Evolutionary conservation across 805 yeast genomes (phyloP).

Genomic region (Wickerhamomyces mucosus): DNA sequence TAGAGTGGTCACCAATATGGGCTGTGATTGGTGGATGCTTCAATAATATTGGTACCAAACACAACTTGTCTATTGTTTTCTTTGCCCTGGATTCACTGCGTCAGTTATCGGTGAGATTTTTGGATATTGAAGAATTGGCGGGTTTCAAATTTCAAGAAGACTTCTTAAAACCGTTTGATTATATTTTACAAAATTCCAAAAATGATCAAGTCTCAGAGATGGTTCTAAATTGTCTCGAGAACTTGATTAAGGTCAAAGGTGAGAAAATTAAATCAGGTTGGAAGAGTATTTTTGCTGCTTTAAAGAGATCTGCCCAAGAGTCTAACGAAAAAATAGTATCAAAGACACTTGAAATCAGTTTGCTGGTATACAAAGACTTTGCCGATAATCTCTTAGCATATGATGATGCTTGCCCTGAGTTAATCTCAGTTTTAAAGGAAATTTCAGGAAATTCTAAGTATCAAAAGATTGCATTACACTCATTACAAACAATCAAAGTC

Average conservation of each 20-base stretch:
- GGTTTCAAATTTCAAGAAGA: slow-evolving; percentile 95
- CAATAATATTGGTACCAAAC: slow-evolving; percentile 73
- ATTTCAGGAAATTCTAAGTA: slow-evolving; percentile 77
- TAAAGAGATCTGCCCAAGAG: slow-evolving; percentile 63
- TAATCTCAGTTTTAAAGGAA: slow-evolving; percentile 68
- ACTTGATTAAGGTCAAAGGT: slow-evolving; percentile 73
- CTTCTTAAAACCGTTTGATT: slow-evolving; percentile 83
- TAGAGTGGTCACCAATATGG: slow-evolving; percentile 97
- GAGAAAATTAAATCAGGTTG: slow-evolving; percentile 83
- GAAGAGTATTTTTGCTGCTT: slow-evolving; percentile 77
- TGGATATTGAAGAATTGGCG: slow-evolving; percentile 87
- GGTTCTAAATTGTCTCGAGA: slow-evolving; percentile 83
- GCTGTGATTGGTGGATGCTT: slow-evolving; percentile 85
- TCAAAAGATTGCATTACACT: slow-evolving; percentile 72
- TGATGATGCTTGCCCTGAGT: slow-evolving; percentile 56
- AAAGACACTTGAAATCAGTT: slow-evolving; percentile 55
- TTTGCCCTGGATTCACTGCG: slow-evolving; percentile 92
- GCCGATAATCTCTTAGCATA: slow-evolving; percentile 45
- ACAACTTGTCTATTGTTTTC: slow-evolving; percentile 66
- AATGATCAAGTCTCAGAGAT: slow-evolving; percentile 71
- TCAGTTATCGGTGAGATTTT: slow-evolving; percentile 85
- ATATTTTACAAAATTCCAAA: slow-evolving; percentile 58
- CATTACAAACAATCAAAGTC: slow-evolving; percentile 63
- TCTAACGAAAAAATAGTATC: slow-evolving; percentile 48
- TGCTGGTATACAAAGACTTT: slow-evolving; percentile 51